These are phyloP conservation scores for Fragaria nilgerrensis DNA, from an alignment of 306 rosid genomes.

Conservation along the genomic window DNA sequence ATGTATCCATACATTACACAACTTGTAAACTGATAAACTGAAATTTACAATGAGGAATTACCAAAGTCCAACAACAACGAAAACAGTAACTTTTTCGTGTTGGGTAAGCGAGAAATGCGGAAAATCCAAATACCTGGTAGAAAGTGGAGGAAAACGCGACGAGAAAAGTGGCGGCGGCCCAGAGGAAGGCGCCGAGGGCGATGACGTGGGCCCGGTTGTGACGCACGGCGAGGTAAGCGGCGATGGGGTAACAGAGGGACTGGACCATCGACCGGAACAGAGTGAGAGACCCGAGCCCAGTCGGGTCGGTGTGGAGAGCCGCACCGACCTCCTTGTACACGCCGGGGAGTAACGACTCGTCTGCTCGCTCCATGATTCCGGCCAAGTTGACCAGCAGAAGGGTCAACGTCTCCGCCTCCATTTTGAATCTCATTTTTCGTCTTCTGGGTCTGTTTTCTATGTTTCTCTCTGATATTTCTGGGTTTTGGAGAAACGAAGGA, in stretches of 20 bases:
- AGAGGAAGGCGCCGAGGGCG: slow-evolving; percentile 82
- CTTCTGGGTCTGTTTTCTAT: not conserved
- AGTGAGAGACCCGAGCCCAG: slow-evolving; percentile 79
- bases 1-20: not conserved
- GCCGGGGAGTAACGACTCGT: slow-evolving; percentile 75
- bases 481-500: not conserved
- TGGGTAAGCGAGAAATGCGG: not conserved
- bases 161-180: slow-evolving; percentile 91
- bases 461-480: not conserved
- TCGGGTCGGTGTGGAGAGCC: slow-evolving; percentile 86
- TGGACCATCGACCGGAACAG: slow-evolving; percentile 80
- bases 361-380: slow-evolving; percentile 89
- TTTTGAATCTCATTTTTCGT: not conserved
- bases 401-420: slow-evolving; percentile 68
- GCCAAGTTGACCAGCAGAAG: slow-evolving; percentile 82
- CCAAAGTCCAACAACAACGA: not conserved
- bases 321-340: slow-evolving; percentile 89
- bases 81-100: not conserved
- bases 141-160: slow-evolving; percentile 85
- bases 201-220: slow-evolving; percentile 87
- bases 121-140: slow-evolving; percentile 46
- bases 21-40: not conserved
- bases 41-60: not conserved
- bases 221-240: slow-evolving; percentile 68
- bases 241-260: slow-evolving; percentile 72